Conservation (phyloP, 2,329 filamentous ascomycete genomes). For the Aspergillus puulaauensis region DNA sequence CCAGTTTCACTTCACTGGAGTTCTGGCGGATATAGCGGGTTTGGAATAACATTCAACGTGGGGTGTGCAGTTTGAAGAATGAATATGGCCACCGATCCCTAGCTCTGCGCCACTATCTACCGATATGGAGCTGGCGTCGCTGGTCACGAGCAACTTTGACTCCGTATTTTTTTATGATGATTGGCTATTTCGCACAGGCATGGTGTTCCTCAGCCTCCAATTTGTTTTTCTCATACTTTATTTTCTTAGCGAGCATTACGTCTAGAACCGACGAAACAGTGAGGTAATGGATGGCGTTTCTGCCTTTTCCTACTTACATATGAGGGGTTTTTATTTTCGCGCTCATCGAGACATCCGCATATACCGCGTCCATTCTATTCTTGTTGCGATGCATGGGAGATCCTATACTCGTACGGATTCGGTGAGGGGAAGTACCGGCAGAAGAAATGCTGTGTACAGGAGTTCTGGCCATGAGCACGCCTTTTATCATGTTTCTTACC, state of each 20-base stretch:
- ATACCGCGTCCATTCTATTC: not conserved
- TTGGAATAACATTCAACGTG: slow-evolving; percentile 3
- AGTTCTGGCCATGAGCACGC: not conserved
- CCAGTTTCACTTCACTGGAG: slow-evolving; percentile 1
- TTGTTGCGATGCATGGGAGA: slow-evolving; percentile 1
- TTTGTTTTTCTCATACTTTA: not conserved
- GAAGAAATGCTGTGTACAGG: not conserved
- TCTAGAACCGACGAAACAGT: slow-evolving; percentile 15
- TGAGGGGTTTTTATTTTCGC: slow-evolving; percentile 1
- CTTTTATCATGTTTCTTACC: not conserved
- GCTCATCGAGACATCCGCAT: slow-evolving; percentile 3
- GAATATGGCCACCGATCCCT: slow-evolving; percentile 1
- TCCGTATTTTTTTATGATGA: not conserved
- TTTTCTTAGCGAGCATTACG: slow-evolving; percentile 27
- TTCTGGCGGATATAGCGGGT: slow-evolving; percentile 9
- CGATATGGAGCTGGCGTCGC: not conserved
- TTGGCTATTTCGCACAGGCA: not conserved
- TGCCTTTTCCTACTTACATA: slow-evolving; percentile 1
- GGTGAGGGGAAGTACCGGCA: not conserved
- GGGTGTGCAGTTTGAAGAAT: not conserved
- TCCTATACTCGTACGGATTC: not conserved
- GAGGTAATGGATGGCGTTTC: slow-evolving; percentile 13
- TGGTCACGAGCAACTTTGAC: not conserved
- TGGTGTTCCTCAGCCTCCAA: not conserved
- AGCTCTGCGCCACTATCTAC: not conserved